phyloP scores from a whole-genome alignment of 2,329 filamentous ascomycete species.

The Leptosphaerulina australis region DNA sequence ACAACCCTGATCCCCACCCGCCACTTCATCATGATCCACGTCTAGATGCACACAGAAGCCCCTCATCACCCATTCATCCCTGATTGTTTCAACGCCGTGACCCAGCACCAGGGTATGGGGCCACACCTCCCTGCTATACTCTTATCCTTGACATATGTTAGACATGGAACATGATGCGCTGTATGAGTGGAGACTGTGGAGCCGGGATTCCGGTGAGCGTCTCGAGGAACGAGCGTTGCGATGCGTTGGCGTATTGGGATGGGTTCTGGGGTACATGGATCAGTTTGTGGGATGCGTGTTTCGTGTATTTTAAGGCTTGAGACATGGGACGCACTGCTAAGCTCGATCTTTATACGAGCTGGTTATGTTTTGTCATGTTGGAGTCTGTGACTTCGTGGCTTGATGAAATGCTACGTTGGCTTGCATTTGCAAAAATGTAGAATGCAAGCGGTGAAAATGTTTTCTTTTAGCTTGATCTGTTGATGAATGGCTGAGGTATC shows the following conservation, averaged over 20 bases:
- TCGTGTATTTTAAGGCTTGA: neutral
- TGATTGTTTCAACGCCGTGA: neutral
- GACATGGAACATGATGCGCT: neutral
- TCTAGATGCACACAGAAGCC: neutral
- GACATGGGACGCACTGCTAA: neutral
- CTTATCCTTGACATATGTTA: no score
- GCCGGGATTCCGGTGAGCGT: constrained; percentile 8
- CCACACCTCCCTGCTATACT: neutral
- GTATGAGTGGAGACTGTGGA: neutral
- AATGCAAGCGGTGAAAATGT: no score
- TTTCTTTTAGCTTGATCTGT: no score
- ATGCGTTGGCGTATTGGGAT: no score
- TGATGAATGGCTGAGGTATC: no score
- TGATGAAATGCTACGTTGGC: no score
- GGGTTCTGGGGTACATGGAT: neutral
- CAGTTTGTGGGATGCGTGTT: neutral
- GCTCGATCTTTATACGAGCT: neutral
- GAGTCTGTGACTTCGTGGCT: no score
- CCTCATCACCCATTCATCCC: neutral
- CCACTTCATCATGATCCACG: constrained; percentile 6
- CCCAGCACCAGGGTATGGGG: neutral
- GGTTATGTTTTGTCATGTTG: no score
- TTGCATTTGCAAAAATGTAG: no score
- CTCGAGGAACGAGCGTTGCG: neutral
- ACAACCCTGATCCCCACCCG: neutral